phyloP scores from a whole-genome alignment of 2,329 filamentous ascomycete genomes.

The Ophiostoma sp. region DNA sequence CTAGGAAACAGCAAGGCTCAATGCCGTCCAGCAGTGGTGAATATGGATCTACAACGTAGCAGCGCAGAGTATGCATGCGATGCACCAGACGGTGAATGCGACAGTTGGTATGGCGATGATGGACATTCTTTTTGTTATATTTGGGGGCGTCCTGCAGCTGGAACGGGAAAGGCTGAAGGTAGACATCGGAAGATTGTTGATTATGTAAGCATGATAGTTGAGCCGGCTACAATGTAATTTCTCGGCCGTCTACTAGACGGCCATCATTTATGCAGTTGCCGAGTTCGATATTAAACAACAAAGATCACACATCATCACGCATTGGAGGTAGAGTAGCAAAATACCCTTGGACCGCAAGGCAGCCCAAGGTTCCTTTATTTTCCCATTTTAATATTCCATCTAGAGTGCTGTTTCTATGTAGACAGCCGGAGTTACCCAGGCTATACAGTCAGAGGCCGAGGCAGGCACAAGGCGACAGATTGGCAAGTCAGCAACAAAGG shows the following conservation, averaged over 20 bases:
- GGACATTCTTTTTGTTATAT: background rate
- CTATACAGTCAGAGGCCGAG: background rate
- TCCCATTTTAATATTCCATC: slow-evolving; percentile 7
- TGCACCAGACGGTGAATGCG: background rate
- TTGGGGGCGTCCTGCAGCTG: background rate
- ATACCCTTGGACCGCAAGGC: background rate
- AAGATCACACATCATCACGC: background rate
- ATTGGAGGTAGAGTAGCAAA: slow-evolving; percentile 4
- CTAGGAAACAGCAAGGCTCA: background rate
- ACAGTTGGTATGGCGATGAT: background rate
- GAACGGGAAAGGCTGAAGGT: background rate
- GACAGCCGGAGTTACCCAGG: background rate
- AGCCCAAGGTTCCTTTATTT: slow-evolving; percentile 11
- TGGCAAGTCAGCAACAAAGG: no score
- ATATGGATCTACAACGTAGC: background rate
- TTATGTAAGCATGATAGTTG: background rate
- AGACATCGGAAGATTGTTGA: background rate
- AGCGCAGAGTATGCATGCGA: background rate
- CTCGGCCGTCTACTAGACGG: background rate
- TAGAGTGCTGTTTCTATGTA: slow-evolving; percentile 1
- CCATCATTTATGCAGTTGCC: no score
- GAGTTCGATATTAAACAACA: no score
- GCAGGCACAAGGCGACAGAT: background rate
- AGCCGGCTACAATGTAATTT: background rate
- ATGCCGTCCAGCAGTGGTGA: background rate